Conservation (phyloP, 2,329 filamentous ascomycete species). For the Paraphoma chrysanthemicola region DNA sequence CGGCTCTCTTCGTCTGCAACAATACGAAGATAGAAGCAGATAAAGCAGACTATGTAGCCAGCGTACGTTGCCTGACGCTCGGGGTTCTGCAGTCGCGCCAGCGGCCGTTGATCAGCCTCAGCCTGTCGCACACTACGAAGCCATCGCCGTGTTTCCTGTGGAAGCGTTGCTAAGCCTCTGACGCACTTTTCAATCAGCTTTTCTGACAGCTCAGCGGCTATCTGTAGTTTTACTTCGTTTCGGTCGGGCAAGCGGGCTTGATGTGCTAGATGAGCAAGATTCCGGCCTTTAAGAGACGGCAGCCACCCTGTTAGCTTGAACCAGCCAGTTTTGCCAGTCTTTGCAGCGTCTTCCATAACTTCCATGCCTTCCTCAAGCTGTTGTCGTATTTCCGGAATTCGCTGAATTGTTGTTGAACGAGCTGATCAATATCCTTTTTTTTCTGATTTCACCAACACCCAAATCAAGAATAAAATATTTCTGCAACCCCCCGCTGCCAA, state of each 20-base stretch:
- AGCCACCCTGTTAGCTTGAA: constrained; percentile 10
- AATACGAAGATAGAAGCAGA: constrained; percentile 12
- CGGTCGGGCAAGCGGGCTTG: neutral
- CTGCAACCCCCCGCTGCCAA: constrained; percentile 1
- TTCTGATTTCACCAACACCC: constrained; percentile 1
- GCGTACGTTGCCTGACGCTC: constrained; percentile 14
- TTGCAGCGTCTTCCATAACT: constrained; percentile 6
- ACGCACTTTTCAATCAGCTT: constrained; percentile 4
- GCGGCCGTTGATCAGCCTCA: constrained; percentile 1
- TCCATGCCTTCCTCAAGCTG: neutral
- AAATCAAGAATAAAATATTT: constrained; percentile 12
- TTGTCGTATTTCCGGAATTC: neutral
- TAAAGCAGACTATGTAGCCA: constrained; percentile 15
- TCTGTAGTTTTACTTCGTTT: neutral
- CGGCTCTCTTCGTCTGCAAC: constrained; percentile 6
- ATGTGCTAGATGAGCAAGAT: constrained; percentile 10
- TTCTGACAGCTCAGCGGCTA: constrained; percentile 6
- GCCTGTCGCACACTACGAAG: constrained; percentile 7
- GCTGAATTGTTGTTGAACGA: neutral
- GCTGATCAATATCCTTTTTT: neutral
- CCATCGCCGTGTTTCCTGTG: constrained; percentile 4
- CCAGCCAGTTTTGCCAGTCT: constrained; percentile 10
- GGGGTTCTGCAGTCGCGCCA: constrained; percentile 15
- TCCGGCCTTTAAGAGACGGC: neutral
- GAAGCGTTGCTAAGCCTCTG: constrained; percentile 10